Evolutionary conservation across 1,284 basidiomycete species (phyloP), one percentile per base, ranked within the genome.

Genomic region (Inonotus obliquus): DNA sequence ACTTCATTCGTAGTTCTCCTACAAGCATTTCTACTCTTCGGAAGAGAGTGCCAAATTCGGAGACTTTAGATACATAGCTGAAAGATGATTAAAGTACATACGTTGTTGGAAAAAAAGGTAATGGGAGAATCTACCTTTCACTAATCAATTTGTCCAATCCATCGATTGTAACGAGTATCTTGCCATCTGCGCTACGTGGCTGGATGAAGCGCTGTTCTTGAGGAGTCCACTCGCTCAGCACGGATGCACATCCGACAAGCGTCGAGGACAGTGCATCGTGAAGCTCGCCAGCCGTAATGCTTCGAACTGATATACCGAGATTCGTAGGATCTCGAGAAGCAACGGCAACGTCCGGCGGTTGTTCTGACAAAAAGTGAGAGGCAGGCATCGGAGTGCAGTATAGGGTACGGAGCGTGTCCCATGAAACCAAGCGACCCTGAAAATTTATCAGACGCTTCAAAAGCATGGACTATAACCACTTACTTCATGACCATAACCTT

Each of bases 301-400:
- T 65, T 57, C 1, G 76, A 69, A 80, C 73, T 25, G 75, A 72
- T 25, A 82, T 63, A 32, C 69, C 75, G 53, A 81, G 80, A 35
- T 77, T 76, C 14, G 81, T 70, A 67, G 75, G 75, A 63, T 21
- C 17, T 67, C 81, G 77, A 19, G 82, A 79, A 11, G 82, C 79
- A 7, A 81, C 76, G 61, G 81, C 82, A 1, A 81, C 69, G 6
- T 75, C 67, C 44, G 70, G 68, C 60, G 79, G 74, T 70, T 88
- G 86, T 68, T 90, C 87, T 3, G 87, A 86, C 25, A 91, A 70
- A 67, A 89, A 86, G 0, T 83, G 75, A 0, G 83, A 78, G 0
- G 39, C 71, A 69, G 23, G 72, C 67, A 9, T 63, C 54, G 11
- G 66, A 63, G 1, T 70, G 65, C 59, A 72, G 74, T n/a, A 71